Conservation (phyloP, 441 rosid species). For the Francoa sonchifolia region DNA sequence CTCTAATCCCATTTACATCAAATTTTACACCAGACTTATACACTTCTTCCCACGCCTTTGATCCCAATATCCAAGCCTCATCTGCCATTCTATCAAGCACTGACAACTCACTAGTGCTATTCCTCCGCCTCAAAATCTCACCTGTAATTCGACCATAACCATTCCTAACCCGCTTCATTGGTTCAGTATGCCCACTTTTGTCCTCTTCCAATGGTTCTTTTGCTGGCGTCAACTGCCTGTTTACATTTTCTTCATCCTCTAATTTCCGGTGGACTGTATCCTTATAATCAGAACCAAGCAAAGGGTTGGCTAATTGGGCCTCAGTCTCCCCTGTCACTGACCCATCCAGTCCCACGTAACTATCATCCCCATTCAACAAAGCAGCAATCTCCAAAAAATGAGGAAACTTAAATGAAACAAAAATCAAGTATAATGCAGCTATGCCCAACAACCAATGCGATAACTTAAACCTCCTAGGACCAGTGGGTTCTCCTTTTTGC, state of each 20-base stretch:
- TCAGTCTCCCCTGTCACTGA: conserved; percentile 20
- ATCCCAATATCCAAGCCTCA: conserved; percentile 82
- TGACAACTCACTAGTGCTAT: conserved; percentile 46
- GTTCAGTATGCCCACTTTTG: conserved; percentile 17
- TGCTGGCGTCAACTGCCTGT: conserved; percentile 41
- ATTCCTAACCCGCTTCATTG: conserved; percentile 42
- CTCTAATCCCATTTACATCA: conserved; percentile 28
- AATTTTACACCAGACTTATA: too few relatives aligned
- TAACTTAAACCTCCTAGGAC: conserved; percentile 52
- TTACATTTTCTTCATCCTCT: conserved; percentile 41
- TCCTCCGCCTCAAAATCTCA: conserved; percentile 58
- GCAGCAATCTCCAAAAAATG: conserved; percentile 59
- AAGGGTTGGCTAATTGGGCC: conserved; percentile 44
- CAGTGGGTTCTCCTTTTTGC: conserved; percentile 42
- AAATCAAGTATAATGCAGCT: conserved; percentile 55
- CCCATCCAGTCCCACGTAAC: conserved; percentile 32
- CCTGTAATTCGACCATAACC: conserved; percentile 69
- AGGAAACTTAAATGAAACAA: conserved; percentile 69
- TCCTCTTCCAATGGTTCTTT: conserved; percentile 34
- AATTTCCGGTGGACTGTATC: conserved; percentile 52
- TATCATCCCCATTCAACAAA: conserved; percentile 56
- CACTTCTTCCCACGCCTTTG: conserved; percentile 79
- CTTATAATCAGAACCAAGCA: conserved; percentile 42
- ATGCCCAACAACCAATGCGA: conserved; percentile 58
- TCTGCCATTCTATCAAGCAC: conserved; percentile 70